Evolutionary conservation across 2,329 filamentous ascomycete species (phyloP), one percentile per base, ranked within the genome.

Genomic region (Xylaria sp.): DNA sequence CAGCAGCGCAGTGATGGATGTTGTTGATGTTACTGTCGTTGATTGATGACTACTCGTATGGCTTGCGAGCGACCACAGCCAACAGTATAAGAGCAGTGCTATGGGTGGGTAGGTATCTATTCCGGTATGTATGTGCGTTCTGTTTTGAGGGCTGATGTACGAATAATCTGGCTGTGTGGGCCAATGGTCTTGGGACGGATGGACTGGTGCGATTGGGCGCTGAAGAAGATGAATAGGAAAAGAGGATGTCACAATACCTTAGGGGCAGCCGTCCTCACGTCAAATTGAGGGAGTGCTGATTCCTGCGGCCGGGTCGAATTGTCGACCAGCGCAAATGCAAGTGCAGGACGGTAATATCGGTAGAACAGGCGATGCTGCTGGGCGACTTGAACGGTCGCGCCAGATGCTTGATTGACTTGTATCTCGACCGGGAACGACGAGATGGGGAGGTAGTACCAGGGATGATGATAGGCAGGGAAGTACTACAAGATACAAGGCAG

Each of bases 181-280:
- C 49, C 49, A 51, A 51, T 51, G 49, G 49, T n/a, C 49, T 51
- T 51, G 49, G 49, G 49, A 51, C 49, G 50, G 34, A 52, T 52
- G 50, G 50, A 42, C 11, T 52, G 50, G 35, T n/a, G 34, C 34
- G 23, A 52, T 52, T 52, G 55, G 23, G 18, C 13, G 37, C 16
- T 30, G 1, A 11, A 11, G 47, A 18, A 42, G 11, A 44, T n/a
- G 18, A 50, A 51, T 16, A 46, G 51, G 18, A 50, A 42, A 42
- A 42, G n/a, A 39, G 19, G 35, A 56, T 30, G 47, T 34, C 37
- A 30, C 47, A 51, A 50, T 56, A 57, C 55, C 49, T 52, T 52
- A 39, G 4, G 39, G 19, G 18, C 16, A 34, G 10, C 30, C 35
- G 30, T 6, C 35, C 19, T 30, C 4, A n/a, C 23, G 52, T 46